These are phyloP conservation scores for Cutaneotrichosporon curvatum DNA, from an alignment of 1,284 basidiomycete genomes.

Conservation along the genomic window DNA sequence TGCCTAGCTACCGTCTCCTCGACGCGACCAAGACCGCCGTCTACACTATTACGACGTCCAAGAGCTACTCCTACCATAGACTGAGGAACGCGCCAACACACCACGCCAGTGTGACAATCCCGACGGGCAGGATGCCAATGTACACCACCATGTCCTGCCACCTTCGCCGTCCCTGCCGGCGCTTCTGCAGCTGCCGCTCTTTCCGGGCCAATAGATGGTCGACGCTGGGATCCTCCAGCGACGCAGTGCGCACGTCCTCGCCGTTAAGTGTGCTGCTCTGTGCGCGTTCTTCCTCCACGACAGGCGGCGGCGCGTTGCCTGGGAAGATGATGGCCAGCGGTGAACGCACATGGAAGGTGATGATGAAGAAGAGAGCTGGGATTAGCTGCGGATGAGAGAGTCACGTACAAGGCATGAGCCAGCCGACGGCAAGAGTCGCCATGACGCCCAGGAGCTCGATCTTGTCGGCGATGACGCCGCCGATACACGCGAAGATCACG, in stretches of 20 bases:
- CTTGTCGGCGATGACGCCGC: constrained; percentile 38
- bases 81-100: constrained; percentile 37
- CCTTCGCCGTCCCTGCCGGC: constrained; percentile 41
- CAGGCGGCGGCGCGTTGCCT: constrained; percentile 9
- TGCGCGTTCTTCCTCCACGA: neutral
- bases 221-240: constrained; percentile 32
- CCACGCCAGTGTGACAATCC: constrained; percentile 37
- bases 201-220: constrained; percentile 46
- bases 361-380: constrained; percentile 47
- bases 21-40: no score
- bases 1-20: no score
- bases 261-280: neutral
- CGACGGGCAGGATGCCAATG: constrained; percentile 44
- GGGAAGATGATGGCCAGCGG: constrained; percentile 47
- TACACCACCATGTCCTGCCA: constrained; percentile 49
- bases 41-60: no score
- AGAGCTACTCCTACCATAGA: constrained; percentile 38
- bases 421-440: constrained; percentile 39
- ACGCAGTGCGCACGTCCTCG: constrained; percentile 24
- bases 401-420: constrained; percentile 45
- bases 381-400: neutral
- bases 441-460: constrained; percentile 41
- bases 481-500: constrained; percentile 32
- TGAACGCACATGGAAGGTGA: constrained; percentile 47
- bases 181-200: constrained; percentile 46